Conservation (phyloP, 331 rosid genomes). For the Stylosanthes scabra region DNA sequence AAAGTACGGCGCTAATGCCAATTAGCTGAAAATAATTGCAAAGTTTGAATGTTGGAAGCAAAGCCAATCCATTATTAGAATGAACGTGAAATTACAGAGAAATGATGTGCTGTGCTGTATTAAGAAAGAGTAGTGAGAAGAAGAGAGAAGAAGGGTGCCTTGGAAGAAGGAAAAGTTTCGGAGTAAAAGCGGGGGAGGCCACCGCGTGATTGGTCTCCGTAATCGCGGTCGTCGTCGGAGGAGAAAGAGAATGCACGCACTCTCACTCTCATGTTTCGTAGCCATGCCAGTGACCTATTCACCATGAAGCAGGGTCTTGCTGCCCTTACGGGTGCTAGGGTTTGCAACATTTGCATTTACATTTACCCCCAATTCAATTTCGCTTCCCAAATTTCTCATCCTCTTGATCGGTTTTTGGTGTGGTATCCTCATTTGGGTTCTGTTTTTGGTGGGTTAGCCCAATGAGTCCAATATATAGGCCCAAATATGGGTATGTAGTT, state of each 20-base stretch:
- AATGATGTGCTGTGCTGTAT: neutral
- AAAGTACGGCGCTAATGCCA: neutral
- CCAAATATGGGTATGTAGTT: neutral
- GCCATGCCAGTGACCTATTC: slow-evolving; percentile 38
- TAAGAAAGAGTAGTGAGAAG: neutral
- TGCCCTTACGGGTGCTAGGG: slow-evolving; percentile 46
- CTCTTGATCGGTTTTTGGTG: neutral
- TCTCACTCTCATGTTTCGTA: slow-evolving; percentile 40
- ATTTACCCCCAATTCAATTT: slow-evolving; percentile 19
- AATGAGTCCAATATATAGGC: slow-evolving; percentile 15
- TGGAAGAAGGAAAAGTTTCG: slow-evolving; percentile 68
- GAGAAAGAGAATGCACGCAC: slow-evolving; percentile 54
- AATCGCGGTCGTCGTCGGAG: slow-evolving; percentile 22
- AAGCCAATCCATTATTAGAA: neutral
- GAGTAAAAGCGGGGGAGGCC: slow-evolving; percentile 95
- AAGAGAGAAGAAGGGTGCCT: slow-evolving; percentile 50
- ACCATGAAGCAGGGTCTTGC: slow-evolving; percentile 41
- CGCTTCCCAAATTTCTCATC: neutral
- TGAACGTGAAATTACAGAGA: neutral
- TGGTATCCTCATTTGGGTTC: neutral
- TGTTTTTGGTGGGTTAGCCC: slow-evolving; percentile 12
- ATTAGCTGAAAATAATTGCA: slow-evolving; percentile 15
- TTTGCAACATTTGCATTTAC: slow-evolving; percentile 63
- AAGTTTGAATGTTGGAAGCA: neutral
- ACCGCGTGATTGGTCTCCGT: slow-evolving; percentile 77